phyloP scores from a whole-genome alignment of 2,329 filamentous ascomycete species.

The Fusarium globosum region DNA sequence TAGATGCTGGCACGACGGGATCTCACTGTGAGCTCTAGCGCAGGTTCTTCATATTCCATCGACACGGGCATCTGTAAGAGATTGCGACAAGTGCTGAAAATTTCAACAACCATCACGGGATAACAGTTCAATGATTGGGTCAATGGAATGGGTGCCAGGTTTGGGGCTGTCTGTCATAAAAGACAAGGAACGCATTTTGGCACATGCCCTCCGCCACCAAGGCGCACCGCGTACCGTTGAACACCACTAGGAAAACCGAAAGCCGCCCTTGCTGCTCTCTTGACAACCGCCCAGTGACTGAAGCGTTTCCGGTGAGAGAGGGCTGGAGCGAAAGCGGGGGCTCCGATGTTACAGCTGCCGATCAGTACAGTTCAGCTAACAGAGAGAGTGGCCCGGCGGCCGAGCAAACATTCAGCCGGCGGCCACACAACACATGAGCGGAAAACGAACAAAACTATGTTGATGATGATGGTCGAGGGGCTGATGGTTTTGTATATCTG shows the following conservation, averaged over 20 bases:
- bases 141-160: constrained; percentile 12
- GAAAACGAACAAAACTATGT: neutral
- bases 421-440: constrained; percentile 10
- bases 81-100: constrained; percentile 31
- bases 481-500: neutral
- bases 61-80: neutral
- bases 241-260: constrained; percentile 23
- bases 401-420: constrained; percentile 4
- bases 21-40: constrained; percentile 10
- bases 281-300: constrained; percentile 17
- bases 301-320: constrained; percentile 31
- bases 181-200: constrained; percentile 19
- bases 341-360: constrained; percentile 37
- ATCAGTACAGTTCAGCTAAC: constrained; percentile 25
- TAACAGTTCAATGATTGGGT: constrained; percentile 19
- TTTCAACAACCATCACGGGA: constrained; percentile 18
- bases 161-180: constrained; percentile 7
- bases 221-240: constrained; percentile 12
- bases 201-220: constrained; percentile 32
- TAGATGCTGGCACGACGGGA: constrained; percentile 6
- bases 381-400: constrained; percentile 18
- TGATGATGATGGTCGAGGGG: neutral
- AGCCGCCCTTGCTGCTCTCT: constrained; percentile 23
- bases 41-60: constrained; percentile 1
- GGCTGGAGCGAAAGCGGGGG: constrained; percentile 30